Evolutionary conservation across 305 asterid genomes (phyloP).

Genomic region (Caryopteris hybrid): DNA sequence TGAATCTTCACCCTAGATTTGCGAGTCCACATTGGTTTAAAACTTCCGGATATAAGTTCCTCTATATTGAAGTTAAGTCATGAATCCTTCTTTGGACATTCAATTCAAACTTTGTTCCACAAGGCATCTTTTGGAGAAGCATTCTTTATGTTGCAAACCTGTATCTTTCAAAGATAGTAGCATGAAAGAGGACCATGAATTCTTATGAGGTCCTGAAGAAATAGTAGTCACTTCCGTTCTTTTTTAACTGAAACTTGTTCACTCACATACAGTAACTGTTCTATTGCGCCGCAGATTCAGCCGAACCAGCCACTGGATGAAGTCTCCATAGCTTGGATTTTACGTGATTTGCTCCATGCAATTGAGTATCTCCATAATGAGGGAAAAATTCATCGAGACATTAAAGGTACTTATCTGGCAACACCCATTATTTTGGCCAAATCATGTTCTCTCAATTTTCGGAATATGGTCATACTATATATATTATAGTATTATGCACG

Average conservation of each 20-base stretch:
- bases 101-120: neutral
- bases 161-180: neutral
- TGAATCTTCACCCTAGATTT: constrained; percentile 2
- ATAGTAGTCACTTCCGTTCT: neutral
- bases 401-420: constrained; percentile 59
- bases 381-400: constrained; percentile 97
- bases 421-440: constrained; percentile 8
- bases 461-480: neutral
- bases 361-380: constrained; percentile 89
- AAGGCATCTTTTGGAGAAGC: constrained; percentile 6
- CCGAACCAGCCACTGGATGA: constrained; percentile 96
- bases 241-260: neutral
- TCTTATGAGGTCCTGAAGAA: constrained; percentile 9
- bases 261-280: constrained; percentile 11
- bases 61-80: neutral
- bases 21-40: neutral
- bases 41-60: constrained; percentile 2
- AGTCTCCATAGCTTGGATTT: constrained; percentile 85
- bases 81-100: neutral
- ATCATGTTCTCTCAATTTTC: constrained; percentile 5
- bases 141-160: constrained; percentile 3
- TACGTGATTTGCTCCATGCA: constrained; percentile 91
- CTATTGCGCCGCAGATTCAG: constrained; percentile 59
- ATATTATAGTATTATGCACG: too few relatives aligned
- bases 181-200: constrained; percentile 10